Evolutionary conservation across 169 alveolate species (phyloP).

Genomic region (Plasmodium gonderi): DNA sequence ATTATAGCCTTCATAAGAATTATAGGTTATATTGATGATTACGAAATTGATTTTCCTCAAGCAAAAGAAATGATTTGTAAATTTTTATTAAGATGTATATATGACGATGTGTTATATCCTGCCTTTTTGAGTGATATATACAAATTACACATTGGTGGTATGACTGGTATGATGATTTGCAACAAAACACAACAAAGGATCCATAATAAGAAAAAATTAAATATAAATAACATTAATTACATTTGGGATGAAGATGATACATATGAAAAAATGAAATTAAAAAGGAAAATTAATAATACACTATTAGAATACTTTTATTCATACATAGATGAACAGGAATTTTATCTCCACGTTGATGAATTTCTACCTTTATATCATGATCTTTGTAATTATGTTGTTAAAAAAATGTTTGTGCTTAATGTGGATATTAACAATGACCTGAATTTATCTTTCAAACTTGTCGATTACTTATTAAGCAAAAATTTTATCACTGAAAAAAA

Average conservation of each 20-base stretch:
- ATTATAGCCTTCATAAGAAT: slow-evolving; percentile 67
- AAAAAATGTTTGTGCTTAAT: slow-evolving; percentile 46
- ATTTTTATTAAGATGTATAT: slow-evolving; percentile 60
- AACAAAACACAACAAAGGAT: slow-evolving; percentile 72
- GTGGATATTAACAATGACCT: slow-evolving; percentile 67
- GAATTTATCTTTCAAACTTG: slow-evolving; percentile 32
- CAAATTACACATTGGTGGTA: slow-evolving; percentile 68
- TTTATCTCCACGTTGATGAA: slow-evolving; percentile 52
- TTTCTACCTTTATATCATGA: slow-evolving; percentile 68
- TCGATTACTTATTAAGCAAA: slow-evolving; percentile 23
- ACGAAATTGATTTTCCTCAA: slow-evolving; percentile 72
- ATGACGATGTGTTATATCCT: slow-evolving; percentile 70
- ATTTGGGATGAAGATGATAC: slow-evolving; percentile 77
- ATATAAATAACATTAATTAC: slow-evolving; percentile 38
- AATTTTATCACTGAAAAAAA: slow-evolving; percentile 51
- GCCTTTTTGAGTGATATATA: slow-evolving; percentile 71
- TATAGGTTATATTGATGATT: slow-evolving; percentile 72
- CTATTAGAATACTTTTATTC: slow-evolving; percentile 67
- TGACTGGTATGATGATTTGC: slow-evolving; percentile 74
- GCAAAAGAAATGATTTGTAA: slow-evolving; percentile 70
- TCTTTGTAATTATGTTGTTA: slow-evolving; percentile 64
- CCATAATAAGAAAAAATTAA: slow-evolving; percentile 35
- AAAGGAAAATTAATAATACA: slow-evolving; percentile 66
- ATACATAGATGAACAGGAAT: slow-evolving; percentile 65
- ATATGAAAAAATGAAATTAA: slow-evolving; percentile 72